phyloP scores from a whole-genome alignment of 176 grass and related monocot species.

The Ananas comosus region DNA sequence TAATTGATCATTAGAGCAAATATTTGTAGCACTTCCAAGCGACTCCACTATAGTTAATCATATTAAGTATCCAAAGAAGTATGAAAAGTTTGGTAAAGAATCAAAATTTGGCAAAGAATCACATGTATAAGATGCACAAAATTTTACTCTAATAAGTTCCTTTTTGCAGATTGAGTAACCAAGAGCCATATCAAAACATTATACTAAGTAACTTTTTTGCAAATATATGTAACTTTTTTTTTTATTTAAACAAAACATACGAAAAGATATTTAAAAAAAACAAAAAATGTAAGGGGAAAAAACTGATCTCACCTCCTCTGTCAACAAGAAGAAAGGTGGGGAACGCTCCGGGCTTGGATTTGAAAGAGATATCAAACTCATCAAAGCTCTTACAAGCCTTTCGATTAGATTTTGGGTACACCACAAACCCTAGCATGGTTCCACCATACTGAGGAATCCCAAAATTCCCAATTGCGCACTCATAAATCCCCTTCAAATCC shows the following conservation, averaged over 20 bases:
- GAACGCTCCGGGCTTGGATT: constrained; percentile 62
- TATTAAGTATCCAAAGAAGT: no score
- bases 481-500: constrained; percentile 56
- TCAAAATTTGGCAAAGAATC: not conserved
- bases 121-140: not conserved
- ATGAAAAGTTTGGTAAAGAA: no score
- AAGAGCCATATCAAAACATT: no score
- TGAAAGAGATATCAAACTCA: constrained; percentile 78
- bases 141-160: no score
- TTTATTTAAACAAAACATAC: not conserved
- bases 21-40: no score
- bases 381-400: constrained; percentile 81
- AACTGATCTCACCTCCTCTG: constrained; percentile 54
- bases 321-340: constrained; percentile 84
- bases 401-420: constrained; percentile 69
- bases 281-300: not conserved
- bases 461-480: constrained; percentile 93
- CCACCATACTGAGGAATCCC: constrained; percentile 88
- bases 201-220: no score
- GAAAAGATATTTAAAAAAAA: not conserved
- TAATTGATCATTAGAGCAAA: no score
- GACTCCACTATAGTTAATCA: no score
- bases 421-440: constrained; percentile 82
- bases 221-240: no score
- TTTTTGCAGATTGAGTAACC: no score